Percentiles rank a stretch among this genome's conserved stretches.
Evolutionary conservation across 805 yeast genomes (phyloP).

Genomic region (Starmerella floris): DNA sequence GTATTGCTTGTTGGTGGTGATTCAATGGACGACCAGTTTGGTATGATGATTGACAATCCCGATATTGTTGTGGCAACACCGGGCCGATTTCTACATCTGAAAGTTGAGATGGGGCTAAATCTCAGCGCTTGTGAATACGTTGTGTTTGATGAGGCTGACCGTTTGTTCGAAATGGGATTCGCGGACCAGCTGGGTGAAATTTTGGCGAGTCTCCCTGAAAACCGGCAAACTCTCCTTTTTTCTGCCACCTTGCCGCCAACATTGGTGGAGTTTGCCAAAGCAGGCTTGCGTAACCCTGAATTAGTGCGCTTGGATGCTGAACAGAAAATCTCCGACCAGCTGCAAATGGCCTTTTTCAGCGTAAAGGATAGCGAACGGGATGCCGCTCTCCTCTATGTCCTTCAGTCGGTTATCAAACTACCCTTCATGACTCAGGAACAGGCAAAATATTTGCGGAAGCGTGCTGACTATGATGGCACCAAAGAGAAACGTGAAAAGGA

Average conservation of each 20-base stretch:
- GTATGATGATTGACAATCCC: constrained; percentile 85
- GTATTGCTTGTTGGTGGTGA: constrained; percentile 92
- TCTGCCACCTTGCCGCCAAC: constrained; percentile 91
- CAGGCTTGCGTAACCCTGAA: constrained; percentile 86
- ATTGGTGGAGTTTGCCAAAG: constrained; percentile 91
- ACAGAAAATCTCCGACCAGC: constrained; percentile 72
- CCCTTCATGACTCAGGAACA: constrained; percentile 70
- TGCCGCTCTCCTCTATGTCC: constrained; percentile 60
- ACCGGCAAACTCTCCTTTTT: constrained; percentile 76
- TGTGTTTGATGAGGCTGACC: constrained; percentile 94
- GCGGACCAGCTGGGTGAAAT: constrained; percentile 85
- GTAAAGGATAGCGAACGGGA: constrained; percentile 79
- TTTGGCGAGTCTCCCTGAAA: constrained; percentile 65
- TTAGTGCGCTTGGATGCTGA: constrained; percentile 89
- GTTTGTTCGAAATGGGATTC: constrained; percentile 92
- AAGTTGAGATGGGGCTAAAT: constrained; percentile 87
- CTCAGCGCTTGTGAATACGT: constrained; percentile 73
- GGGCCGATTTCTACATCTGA: constrained; percentile 89
- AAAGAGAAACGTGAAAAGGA: constrained; percentile 38
- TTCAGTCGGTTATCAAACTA: constrained; percentile 73
- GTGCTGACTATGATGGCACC: constrained; percentile 41
- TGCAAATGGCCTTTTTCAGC: constrained; percentile 78
- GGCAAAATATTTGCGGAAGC: constrained; percentile 37
- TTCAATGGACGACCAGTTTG: constrained; percentile 90
- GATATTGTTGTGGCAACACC: constrained; percentile 95